A percentile compares a stretch with the other conserved stretches of the same genome.
Conservation (phyloP, 768 basidiomycete genomes). For the Macrolepiota dolichaula region DNA sequence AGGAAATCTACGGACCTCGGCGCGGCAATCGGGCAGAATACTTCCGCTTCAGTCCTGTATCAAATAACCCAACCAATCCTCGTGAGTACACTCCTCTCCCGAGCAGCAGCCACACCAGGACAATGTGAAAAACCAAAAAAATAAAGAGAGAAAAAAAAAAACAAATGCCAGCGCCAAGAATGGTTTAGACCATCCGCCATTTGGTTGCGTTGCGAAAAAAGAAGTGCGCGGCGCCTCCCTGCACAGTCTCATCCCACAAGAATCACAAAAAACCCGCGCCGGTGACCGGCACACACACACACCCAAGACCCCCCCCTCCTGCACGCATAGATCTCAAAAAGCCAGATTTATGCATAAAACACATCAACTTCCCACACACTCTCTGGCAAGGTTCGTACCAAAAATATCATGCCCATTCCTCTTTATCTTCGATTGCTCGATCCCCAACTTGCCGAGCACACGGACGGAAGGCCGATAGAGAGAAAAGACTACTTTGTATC, state of each 20-base stretch:
- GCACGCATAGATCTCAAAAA: background rate
- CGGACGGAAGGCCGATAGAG: background rate
- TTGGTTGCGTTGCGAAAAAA: background rate
- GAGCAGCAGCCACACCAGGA: background rate
- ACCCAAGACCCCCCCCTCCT: background rate
- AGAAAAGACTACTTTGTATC: background rate
- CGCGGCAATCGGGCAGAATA: constrained; percentile 82
- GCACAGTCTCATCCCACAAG: background rate
- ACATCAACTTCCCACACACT: background rate
- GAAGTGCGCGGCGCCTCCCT: background rate
- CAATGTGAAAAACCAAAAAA: too few species aligned
- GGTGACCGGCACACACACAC: background rate
- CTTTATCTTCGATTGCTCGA: background rate
- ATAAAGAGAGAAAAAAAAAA: background rate
- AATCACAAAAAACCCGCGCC: background rate
- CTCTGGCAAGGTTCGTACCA: background rate
- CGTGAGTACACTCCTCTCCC: background rate
- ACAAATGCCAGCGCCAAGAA: background rate
- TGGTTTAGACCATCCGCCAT: background rate
- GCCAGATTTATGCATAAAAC: background rate
- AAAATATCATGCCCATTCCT: background rate
- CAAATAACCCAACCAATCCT: background rate
- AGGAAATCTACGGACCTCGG: constrained; percentile 58
- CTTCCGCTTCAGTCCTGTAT: constrained; percentile 71
- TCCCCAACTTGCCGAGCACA: background rate